Percentiles rank a stretch among this genome's conserved stretches.
Evolutionary conservation across 1,284 basidiomycete species (phyloP).

Genomic region (Ustilago sp.): DNA sequence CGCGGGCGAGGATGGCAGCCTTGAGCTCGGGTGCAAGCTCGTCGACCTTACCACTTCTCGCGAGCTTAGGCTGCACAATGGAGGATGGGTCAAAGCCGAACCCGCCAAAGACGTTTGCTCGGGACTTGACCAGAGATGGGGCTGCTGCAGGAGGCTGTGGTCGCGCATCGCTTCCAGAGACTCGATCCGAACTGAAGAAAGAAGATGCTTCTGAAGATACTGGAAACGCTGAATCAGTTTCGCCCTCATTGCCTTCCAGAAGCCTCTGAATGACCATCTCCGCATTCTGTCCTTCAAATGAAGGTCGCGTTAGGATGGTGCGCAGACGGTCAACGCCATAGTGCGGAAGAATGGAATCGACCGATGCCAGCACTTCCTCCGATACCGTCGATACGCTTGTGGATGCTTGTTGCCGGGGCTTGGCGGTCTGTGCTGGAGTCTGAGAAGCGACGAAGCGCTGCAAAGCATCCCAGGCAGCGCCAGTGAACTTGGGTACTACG

Average conservation of each 20-base stretch:
- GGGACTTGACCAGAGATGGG: constrained; percentile 34
- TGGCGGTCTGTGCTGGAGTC: background rate
- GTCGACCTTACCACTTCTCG: constrained; percentile 22
- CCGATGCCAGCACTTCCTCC: constrained; percentile 34
- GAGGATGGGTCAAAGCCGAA: constrained; percentile 33
- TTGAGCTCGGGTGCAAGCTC: constrained; percentile 48
- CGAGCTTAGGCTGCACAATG: constrained; percentile 23
- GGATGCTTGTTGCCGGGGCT: background rate
- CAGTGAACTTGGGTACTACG: constrained; percentile 33
- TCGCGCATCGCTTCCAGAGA: background rate
- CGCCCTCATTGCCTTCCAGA: constrained; percentile 47
- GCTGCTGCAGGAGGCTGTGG: constrained; percentile 6
- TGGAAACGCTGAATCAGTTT: constrained; percentile 3
- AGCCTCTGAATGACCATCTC: constrained; percentile 49
- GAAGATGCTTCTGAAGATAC: background rate
- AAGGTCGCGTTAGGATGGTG: constrained; percentile 26
- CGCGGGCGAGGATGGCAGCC: constrained; percentile 51
- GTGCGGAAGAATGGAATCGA: constrained; percentile 49
- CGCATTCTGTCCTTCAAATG: constrained; percentile 36
- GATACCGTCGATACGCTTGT: background rate
- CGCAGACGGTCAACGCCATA: constrained; percentile 36
- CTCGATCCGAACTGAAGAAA: background rate
- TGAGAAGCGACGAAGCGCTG: constrained; percentile 20
- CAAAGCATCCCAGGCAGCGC: constrained; percentile 40
- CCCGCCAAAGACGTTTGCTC: constrained; percentile 51